Conservation (phyloP, 2,329 filamentous ascomycete genomes). For the Fusarium pseudoanthophilum region DNA sequence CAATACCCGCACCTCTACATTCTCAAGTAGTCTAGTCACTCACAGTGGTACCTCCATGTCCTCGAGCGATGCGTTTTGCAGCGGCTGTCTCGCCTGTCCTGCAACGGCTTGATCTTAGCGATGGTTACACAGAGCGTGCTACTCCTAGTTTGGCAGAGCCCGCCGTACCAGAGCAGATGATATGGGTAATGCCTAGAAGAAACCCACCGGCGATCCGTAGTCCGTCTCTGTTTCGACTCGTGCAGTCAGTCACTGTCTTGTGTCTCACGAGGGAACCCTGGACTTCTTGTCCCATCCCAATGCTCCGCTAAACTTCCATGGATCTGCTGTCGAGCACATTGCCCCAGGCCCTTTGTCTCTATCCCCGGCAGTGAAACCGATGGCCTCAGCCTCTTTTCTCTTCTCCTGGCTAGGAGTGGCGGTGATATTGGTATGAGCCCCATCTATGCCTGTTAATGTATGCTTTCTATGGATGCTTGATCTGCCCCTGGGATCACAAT, state of each 20-base stretch:
- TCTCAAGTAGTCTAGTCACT: neutral
- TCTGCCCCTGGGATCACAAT: constrained; percentile 29
- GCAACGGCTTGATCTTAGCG: constrained; percentile 22
- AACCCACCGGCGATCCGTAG: constrained; percentile 33
- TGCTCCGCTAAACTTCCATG: constrained; percentile 12
- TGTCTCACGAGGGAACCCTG: constrained; percentile 4
- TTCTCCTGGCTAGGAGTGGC: constrained; percentile 11
- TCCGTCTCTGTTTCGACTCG: constrained; percentile 2
- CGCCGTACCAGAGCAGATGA: constrained; percentile 25
- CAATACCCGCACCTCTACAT: constrained; percentile 9
- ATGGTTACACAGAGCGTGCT: constrained; percentile 41
- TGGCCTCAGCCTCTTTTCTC: constrained; percentile 16
- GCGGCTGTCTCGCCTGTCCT: constrained; percentile 30
- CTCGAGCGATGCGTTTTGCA: constrained; percentile 7
- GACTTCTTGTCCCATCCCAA: constrained; percentile 21
- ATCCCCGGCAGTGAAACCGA: constrained; percentile 8
- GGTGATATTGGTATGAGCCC: constrained; percentile 18
- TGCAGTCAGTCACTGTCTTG: neutral
- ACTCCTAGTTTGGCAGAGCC: constrained; percentile 36
- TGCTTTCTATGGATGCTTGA: constrained; percentile 21
- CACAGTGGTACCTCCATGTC: constrained; percentile 4
- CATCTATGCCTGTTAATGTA: constrained; percentile 20
- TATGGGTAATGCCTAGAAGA: constrained; percentile 16
- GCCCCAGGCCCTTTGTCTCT: neutral
- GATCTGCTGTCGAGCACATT: constrained; percentile 9